Evolutionary conservation across 768 basidiomycete genomes (phyloP).

Genomic region (Pholiota molesta): DNA sequence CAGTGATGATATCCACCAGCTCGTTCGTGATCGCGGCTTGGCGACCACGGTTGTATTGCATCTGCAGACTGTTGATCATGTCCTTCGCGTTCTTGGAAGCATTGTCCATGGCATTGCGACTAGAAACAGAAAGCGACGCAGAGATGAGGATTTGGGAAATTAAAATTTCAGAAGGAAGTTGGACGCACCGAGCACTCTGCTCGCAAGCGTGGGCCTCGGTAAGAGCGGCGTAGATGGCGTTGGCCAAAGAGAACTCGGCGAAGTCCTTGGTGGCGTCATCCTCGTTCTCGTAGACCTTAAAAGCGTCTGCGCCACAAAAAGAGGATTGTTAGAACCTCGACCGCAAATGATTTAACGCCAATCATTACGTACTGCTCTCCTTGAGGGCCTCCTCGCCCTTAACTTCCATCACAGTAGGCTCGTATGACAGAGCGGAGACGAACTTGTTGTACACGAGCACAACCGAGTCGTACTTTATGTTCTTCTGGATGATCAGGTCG

Average conservation of each 20-base stretch:
- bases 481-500: constrained; percentile 87
- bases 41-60: constrained; percentile 98
- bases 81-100: constrained; percentile 97
- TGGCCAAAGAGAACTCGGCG: constrained; percentile 94
- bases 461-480: constrained; percentile 85
- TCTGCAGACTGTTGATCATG: constrained; percentile 86
- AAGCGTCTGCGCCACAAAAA: constrained; percentile 58
- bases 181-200: constrained; percentile 78
- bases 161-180: background rate
- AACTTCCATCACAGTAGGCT: constrained; percentile 74
- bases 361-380: constrained; percentile 66
- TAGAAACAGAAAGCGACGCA: constrained; percentile 23
- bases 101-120: constrained; percentile 99
- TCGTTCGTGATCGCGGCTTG: constrained; percentile 98
- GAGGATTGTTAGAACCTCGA: background rate
- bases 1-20: constrained; percentile 90
- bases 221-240: constrained; percentile 93
- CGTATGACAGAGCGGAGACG: constrained; percentile 89
- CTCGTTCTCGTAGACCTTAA: constrained; percentile 97
- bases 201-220: constrained; percentile 97
- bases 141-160: background rate
- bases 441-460: constrained; percentile 85
- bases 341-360: background rate
- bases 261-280: constrained; percentile 94
- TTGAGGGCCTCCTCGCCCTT: constrained; percentile 81